These are phyloP conservation scores for Xylariaceae sp. DNA, from an alignment of 2,329 filamentous ascomycete species.

Conservation along the genomic window DNA sequence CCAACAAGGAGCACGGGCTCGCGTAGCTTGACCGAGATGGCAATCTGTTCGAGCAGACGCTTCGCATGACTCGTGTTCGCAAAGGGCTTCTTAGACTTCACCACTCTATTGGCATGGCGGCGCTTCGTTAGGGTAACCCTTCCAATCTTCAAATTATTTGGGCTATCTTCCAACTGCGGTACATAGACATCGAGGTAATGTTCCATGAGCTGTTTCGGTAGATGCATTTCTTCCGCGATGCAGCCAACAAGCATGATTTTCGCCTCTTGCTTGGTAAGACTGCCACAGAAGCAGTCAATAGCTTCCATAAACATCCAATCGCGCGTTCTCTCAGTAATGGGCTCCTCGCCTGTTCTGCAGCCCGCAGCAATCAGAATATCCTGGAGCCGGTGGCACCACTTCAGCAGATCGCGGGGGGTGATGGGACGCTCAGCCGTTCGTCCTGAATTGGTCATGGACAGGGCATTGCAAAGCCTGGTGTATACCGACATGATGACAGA, in stretches of 20 bases:
- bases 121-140: constrained; percentile 58
- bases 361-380: constrained; percentile 57
- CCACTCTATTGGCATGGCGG: constrained; percentile 43
- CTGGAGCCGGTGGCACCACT: constrained; percentile 78
- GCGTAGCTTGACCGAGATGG: constrained; percentile 72
- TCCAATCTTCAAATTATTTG: constrained; percentile 57
- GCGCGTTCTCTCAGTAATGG: constrained; percentile 63
- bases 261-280: constrained; percentile 61
- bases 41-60: constrained; percentile 80
- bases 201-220: constrained; percentile 74
- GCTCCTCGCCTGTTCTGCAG: constrained; percentile 61
- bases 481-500: constrained; percentile 56
- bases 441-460: constrained; percentile 28
- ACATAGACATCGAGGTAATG: constrained; percentile 71
- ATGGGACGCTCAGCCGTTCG: constrained; percentile 43
- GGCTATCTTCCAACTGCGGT: constrained; percentile 60
- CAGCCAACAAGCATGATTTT: constrained; percentile 56
- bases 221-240: constrained; percentile 82
- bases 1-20: constrained; percentile 94
- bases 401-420: constrained; percentile 68
- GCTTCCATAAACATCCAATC: constrained; percentile 92
- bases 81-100: constrained; percentile 62
- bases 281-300: constrained; percentile 85
- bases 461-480: constrained; percentile 41
- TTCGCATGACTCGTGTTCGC: constrained; percentile 84